A percentile compares a stretch with the other conserved stretches of the same genome.
Conservation (phyloP, 805 yeast species). For the Metschnikowia cerradonensis region DNA sequence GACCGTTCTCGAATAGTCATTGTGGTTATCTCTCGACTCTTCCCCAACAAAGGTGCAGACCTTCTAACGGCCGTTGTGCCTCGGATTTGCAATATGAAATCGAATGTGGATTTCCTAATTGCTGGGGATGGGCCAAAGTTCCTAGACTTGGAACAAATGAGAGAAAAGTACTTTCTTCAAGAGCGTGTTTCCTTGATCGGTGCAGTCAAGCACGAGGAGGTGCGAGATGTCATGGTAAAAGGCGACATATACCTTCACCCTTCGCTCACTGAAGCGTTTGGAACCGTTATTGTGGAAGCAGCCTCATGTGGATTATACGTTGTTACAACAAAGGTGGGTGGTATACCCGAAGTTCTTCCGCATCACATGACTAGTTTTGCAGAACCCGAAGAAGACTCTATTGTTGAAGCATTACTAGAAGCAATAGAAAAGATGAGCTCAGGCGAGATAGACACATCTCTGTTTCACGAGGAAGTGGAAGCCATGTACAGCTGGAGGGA, state of each 20-base stretch:
- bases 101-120: conserved; percentile 69
- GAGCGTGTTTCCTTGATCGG: conserved; percentile 85
- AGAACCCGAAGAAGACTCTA: conserved; percentile 77
- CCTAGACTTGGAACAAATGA: conserved; percentile 90
- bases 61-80: conserved; percentile 82
- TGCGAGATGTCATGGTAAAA: conserved; percentile 83
- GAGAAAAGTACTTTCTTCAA: conserved; percentile 80
- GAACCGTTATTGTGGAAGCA: conserved; percentile 95
- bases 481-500: conserved; percentile 90
- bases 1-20: conserved; percentile 52
- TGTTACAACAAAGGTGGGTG: conserved; percentile 95
- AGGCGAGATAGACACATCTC: conserved; percentile 61
- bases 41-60: conserved; percentile 96
- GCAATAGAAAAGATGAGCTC: conserved; percentile 63
- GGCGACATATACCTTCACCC: conserved; percentile 96
- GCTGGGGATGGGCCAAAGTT: conserved; percentile 98
- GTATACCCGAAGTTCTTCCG: conserved; percentile 95
- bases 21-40: conserved; percentile 85
- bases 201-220: conserved; percentile 86
- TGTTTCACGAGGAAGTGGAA: conserved; percentile 73
- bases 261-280: conserved; percentile 94
- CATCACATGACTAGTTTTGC: conserved; percentile 90
- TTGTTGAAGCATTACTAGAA: conserved; percentile 64
- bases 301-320: conserved; percentile 93
- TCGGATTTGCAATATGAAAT: conserved; percentile 59